phyloP scores from a whole-genome alignment of 2,329 filamentous ascomycete genomes.

The Magnaporthiopsis incrustans region DNA sequence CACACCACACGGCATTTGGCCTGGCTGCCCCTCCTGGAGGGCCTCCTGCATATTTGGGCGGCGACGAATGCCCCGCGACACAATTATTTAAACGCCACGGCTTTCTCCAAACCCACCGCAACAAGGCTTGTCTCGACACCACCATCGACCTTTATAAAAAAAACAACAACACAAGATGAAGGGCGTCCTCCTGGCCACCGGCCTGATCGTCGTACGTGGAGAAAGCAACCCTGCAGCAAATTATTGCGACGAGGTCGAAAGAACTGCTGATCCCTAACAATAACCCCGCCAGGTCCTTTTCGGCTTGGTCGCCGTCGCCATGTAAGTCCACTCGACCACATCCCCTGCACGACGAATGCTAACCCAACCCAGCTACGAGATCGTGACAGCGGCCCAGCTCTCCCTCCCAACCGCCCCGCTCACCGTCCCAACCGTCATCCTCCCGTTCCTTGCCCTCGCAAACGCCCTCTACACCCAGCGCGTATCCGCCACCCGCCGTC shows the following conservation, averaged over 20 bases:
- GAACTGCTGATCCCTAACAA: background rate
- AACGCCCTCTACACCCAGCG: conserved; percentile 7
- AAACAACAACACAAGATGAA: background rate
- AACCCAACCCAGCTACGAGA: conserved; percentile 11
- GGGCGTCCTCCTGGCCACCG: background rate
- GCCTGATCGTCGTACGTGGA: background rate
- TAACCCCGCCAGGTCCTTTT: background rate
- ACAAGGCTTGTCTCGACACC: background rate
- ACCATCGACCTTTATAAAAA: no score
- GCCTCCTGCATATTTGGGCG: background rate
- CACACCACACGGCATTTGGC: no score
- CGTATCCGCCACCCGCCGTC: background rate
- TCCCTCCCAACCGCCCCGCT: conserved; percentile 14
- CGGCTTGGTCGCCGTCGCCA: background rate
- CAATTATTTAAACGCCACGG: background rate
- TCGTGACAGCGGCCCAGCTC: conserved; percentile 8
- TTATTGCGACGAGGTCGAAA: no score
- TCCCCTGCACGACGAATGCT: background rate
- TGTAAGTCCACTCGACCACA: background rate
- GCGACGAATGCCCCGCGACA: background rate
- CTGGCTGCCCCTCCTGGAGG: background rate
- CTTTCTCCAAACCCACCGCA: background rate
- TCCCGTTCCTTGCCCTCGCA: conserved; percentile 10
- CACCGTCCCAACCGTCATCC: conserved; percentile 8
- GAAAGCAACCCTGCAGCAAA: background rate